Percentiles rank a stretch among this genome's conserved stretches.
Evolutionary conservation across 1,284 basidiomycete genomes (phyloP).

Genomic region (Malassezia sp.): DNA sequence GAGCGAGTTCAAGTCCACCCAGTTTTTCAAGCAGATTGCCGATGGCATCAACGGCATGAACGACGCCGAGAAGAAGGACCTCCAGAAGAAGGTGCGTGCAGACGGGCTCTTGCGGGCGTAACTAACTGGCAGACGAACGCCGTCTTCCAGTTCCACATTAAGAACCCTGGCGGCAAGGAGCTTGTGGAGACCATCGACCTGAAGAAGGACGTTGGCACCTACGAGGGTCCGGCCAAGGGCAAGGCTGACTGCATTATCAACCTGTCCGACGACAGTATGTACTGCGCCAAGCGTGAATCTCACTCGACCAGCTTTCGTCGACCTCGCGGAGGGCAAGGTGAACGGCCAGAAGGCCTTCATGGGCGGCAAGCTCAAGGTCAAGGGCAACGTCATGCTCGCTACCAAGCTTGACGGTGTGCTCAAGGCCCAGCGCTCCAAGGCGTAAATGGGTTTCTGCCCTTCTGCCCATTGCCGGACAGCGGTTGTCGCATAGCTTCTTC

Average conservation of each 20-base stretch:
- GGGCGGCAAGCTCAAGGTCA: conserved; percentile 23
- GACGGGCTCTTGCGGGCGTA: neutral
- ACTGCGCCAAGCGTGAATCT: neutral
- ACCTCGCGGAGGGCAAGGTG: conserved; percentile 46
- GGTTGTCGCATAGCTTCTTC: too few species aligned
- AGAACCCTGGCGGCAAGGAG: conserved; percentile 65
- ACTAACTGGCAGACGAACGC: conserved; percentile 61
- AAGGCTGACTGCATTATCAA: conserved; percentile 47
- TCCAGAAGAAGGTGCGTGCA: conserved; percentile 67
- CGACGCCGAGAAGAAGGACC: conserved; percentile 63
- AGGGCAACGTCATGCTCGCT: conserved; percentile 44
- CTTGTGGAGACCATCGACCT: conserved; percentile 71
- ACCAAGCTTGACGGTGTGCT: conserved; percentile 35
- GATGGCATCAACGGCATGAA: conserved; percentile 57
- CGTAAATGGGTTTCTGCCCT: conserved; percentile 14
- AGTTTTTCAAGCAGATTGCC: conserved; percentile 51
- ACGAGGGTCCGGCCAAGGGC: conserved; percentile 46
- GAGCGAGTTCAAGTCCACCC: conserved; percentile 41
- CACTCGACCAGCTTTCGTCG: conserved; percentile 25
- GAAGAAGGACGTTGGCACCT: conserved; percentile 56
- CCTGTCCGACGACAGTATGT: conserved; percentile 37
- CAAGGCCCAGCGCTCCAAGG: conserved; percentile 29
- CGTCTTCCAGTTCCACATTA: conserved; percentile 76
- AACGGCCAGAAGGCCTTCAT: conserved; percentile 48
- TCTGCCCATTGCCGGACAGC: neutral